A percentile compares a stretch with the other conserved stretches of the same genome.
Conservation (phyloP, 805 yeast genomes). For the Hanseniaspora singularis region DNA sequence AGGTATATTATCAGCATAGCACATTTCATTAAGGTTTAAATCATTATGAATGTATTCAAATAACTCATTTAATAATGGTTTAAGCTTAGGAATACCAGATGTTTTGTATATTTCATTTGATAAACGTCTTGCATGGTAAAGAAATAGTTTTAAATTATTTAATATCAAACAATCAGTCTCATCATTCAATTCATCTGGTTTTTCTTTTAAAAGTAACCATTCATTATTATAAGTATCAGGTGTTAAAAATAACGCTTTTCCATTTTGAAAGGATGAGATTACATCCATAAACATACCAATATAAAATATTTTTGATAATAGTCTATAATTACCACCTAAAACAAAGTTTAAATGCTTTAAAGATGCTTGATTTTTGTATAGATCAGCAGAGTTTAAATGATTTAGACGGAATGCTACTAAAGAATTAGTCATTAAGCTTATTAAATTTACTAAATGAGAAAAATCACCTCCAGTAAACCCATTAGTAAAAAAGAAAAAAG, state of each 20-base stretch:
- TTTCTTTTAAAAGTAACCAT: constrained; percentile 9
- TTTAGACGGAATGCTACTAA: constrained; percentile 23
- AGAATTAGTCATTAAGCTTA: constrained; percentile 18
- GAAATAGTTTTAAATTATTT: background rate
- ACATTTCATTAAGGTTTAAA: constrained; percentile 4
- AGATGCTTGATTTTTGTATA: constrained; percentile 18
- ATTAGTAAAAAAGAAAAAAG: constrained; percentile 15
- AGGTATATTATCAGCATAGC: constrained; percentile 10
- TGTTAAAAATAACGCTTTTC: constrained; percentile 20
- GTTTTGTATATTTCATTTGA: constrained; percentile 9
- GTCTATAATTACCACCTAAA: constrained; percentile 19
- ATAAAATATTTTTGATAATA: constrained; percentile 24
- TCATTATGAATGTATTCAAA: background rate
- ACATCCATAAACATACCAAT: constrained; percentile 24
- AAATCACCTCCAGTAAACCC: constrained; percentile 23
- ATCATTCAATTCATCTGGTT: background rate
- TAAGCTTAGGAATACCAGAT: constrained; percentile 5
- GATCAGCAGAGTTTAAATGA: constrained; percentile 17
- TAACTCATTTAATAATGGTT: background rate
- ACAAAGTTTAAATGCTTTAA: background rate
- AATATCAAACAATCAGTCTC: background rate
- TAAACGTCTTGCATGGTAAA: constrained; percentile 8
- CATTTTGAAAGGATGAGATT: constrained; percentile 21
- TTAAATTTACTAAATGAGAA: constrained; percentile 19
- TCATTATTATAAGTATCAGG: constrained; percentile 14